Evolutionary conservation across 345 rosid genomes (phyloP), one percentile per base, ranked within the genome.

Genomic region (Litchi chinensis): DNA sequence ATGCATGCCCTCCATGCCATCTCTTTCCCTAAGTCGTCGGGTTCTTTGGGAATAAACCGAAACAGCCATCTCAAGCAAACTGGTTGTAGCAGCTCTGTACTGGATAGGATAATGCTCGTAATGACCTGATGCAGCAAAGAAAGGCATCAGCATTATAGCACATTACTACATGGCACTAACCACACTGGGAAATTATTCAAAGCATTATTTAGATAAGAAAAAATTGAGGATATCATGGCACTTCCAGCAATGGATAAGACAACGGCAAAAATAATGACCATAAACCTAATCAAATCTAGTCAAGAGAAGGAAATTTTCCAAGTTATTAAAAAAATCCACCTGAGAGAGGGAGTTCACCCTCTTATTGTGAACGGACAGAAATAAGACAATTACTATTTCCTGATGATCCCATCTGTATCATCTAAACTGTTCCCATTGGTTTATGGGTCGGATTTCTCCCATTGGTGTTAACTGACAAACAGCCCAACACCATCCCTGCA

Each of bases 61-160:
- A 73, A 82, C 78, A 15, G 97, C 98, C 80, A 89, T 92, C 78
- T 88, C 92, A 18, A 95, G 91, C 73, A 95, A 86, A 84, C 76
- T 76, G 81, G 88, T 83, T 78, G 91, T 89, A 72, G 92, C 93
- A 79, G 89, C 87, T 13, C 92, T 85, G 80, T 95, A 95, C 66
- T 89, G 91, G 79, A 88, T 89, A 24, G 99, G 95, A 84, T 88
- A 77, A 81, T 88, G 82, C 78, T 86, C 79, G 88, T 90, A 93
- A 83, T 92, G 96, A 83, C 91, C 98, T 93, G 87, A 77, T 79
- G 70, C 68, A 73, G 11, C 28, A 83, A 60, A 76, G 1, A 81
- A 22, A 39, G 22, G 64, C 56, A 60, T 70, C 73, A 60, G 21
- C 40, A 65, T 64, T 26, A 67, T 54, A 50, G 7, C 13, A 60